Conservation (phyloP, 495 filamentous ascomycete species). For the Aspergillus funiculosus region DNA sequence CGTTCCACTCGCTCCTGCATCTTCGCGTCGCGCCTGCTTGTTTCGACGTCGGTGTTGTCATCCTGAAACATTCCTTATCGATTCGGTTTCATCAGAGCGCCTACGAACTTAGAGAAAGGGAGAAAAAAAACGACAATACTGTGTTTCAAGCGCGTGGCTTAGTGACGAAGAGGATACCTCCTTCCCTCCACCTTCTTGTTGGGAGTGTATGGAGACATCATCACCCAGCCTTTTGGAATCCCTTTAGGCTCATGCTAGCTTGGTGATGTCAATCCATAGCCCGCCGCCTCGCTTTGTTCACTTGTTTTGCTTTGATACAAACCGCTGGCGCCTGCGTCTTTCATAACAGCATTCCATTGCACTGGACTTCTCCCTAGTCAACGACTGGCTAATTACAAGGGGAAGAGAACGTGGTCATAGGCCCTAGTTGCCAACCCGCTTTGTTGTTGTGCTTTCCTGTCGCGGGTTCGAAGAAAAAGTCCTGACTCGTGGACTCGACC, state of each 20-base stretch:
- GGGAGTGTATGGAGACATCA: conserved; percentile 14
- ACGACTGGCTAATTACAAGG: conserved; percentile 16
- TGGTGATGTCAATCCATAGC: conserved; percentile 21
- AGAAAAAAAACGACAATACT: conserved; percentile 14
- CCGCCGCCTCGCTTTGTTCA: conserved; percentile 12
- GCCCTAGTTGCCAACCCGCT: not conserved
- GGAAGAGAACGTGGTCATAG: conserved; percentile 13
- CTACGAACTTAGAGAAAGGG: conserved; percentile 4
- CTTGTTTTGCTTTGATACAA: conserved; percentile 14
- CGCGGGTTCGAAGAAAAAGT: conserved; percentile 2
- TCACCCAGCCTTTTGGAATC: conserved; percentile 12
- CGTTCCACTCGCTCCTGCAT: conserved; percentile 22
- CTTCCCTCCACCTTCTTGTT: conserved; percentile 1
- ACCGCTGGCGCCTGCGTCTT: conserved; percentile 10
- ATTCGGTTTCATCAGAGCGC: conserved; percentile 17
- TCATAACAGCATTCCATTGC: conserved; percentile 19
- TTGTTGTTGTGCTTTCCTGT: conserved; percentile 17
- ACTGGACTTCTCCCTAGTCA: conserved; percentile 6
- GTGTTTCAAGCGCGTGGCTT: conserved; percentile 18
- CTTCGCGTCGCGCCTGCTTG: conserved; percentile 26
- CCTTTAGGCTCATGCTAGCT: conserved; percentile 10
- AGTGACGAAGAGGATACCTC: conserved; percentile 14
- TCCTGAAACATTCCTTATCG: conserved; percentile 24
- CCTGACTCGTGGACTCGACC: not conserved
- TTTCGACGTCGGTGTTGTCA: conserved; percentile 21